Evolutionary conservation across 192 early-diverging fungal species (phyloP), one percentile per base, ranked within the genome.

Genomic region (Irineochytrium annulatum): DNA sequence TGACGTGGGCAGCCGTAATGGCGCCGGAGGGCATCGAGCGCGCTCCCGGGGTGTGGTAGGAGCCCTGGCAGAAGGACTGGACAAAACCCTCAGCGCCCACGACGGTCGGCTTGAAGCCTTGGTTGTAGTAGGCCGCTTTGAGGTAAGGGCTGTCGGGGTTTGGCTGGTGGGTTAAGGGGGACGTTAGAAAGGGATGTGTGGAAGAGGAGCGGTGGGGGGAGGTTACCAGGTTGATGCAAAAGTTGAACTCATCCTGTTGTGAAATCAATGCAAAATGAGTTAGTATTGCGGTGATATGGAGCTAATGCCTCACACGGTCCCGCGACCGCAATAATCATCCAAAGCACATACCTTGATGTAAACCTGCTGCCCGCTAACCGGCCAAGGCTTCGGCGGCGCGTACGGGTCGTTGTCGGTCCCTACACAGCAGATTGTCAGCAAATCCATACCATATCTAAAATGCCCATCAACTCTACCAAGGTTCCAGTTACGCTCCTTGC

Each of bases 221-320:
- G n/a, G n/a, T n/a, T n/a, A n/a, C 26, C n/a, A 71, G 33, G 24
- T 45, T 45, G 51, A 71, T 66, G 52, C 69, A 71, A 39, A 71
- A 71, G 43, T 71, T 71, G 28, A 14, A 53, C 60, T 24, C n/a
- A n/a, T n/a, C n/a, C n/a, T n/a, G n/a, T n/a, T n/a, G n/a, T n/a
- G 52, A 13, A 29, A 62, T 62, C 32, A 53, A 62, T n/a, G 11
- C 11, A 41, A 41, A 14, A 41, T 41, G 39, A 41, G 39, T 41
- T 14, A 41, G n/a, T 11, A 51, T 51, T 8, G 24, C 26, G 17
- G 26, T 13, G n/a, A n/a, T n/a, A n/a, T n/a, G n/a, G n/a, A n/a
- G n/a, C n/a, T n/a, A n/a, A n/a, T n/a, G n/a, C n/a, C n/a, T n/a
- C n/a, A n/a, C n/a, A n/a, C 57, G 28, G 28, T 13, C 11, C 20